Evolutionary conservation across 805 yeast species (phyloP), one percentile per base, ranked within the genome.

Genomic region (Lachancea mirantina): DNA sequence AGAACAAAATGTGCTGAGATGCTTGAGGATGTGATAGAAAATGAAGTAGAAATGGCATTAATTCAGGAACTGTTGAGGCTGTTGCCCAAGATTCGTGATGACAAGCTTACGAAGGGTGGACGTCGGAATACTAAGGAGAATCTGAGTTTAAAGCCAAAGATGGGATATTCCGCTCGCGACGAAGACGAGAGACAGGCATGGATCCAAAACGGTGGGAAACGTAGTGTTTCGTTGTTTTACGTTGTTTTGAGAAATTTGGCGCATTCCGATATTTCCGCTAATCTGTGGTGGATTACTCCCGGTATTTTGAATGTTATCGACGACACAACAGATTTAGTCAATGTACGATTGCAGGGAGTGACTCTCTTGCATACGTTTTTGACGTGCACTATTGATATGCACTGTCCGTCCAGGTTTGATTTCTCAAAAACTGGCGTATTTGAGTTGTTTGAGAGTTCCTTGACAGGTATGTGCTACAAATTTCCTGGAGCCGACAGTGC

Each of bases 271-370:
- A 30, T 57, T 1, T 49, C 58, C 4, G 26, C 47, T 2, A 48
- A 55, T 37, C 23, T 57, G 14, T 42, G 56, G 45, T 57, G 62
- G 62, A 49, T 57, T 8, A 46, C 48, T 6, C 60, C 62, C 3
- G 59, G 57, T 2, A 50, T 57, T 8, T 34, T 55, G 15, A 54
- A 54, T 33, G 26, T 55, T 5, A 19, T 57, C 26, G 61, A 55
- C 30, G 53, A 54, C 33, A 47, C 57, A 1, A 43, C 46, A 6
- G 54, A 54, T 34, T 19, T 50, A 9, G 30, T 28, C 7, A 39
- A 42, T 9, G 41, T 55, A 2, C 51, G 49, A 35, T 26, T 57
- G 8, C 35, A 35, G 16, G 58, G 57, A 14, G 54, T 52, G 3
- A 10, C 38, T 6, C 26, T 55, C 14, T 33, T 55, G 17, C 21